Evolutionary conservation across 305 asterid species (phyloP).

Genomic region (Fraxinus platypoda): DNA sequence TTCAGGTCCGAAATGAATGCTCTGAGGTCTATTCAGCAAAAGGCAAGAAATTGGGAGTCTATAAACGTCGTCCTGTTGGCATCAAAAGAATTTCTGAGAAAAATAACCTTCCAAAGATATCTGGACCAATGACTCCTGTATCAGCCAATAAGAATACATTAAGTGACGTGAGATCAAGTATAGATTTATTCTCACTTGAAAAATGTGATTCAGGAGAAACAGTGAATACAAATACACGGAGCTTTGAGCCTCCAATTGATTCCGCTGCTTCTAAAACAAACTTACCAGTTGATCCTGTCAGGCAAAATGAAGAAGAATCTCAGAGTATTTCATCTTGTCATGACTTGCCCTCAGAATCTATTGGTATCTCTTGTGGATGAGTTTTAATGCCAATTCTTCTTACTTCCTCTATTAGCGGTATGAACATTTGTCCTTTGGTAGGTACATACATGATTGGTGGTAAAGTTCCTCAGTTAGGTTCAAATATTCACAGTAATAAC

Average conservation of each 20-base stretch:
- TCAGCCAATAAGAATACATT: slow-evolving; percentile 30
- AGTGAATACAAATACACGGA: slow-evolving; percentile 16
- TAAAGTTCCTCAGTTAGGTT: slow-evolving; percentile 7
- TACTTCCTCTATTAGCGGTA: not conserved
- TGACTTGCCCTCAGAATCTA: slow-evolving; percentile 28
- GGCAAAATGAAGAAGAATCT: slow-evolving; percentile 35
- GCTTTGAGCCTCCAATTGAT: slow-evolving; percentile 21
- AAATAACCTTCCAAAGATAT: slow-evolving; percentile 23
- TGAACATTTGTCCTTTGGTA: slow-evolving; percentile 13
- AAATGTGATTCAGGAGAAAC: slow-evolving; percentile 30
- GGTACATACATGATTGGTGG: slow-evolving; percentile 24
- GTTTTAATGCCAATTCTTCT: slow-evolving; percentile 1
- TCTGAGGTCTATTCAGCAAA: slow-evolving; percentile 29
- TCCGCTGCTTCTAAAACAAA: slow-evolving; percentile 22
- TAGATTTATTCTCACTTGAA: slow-evolving; percentile 20
- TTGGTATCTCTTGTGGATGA: slow-evolving; percentile 28
- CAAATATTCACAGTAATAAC: slow-evolving; percentile 1
- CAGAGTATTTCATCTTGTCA: slow-evolving; percentile 12
- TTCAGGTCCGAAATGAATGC: slow-evolving; percentile 22
- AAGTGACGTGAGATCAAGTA: slow-evolving; percentile 13
- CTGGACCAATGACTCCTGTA: slow-evolving; percentile 19
- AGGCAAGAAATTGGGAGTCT: slow-evolving; percentile 40
- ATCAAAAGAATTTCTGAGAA: slow-evolving; percentile 47
- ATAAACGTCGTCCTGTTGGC: slow-evolving; percentile 45
- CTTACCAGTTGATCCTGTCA: slow-evolving; percentile 24